phyloP scores from a whole-genome alignment of 306 rosid species.

The Cajanus cajan region DNA sequence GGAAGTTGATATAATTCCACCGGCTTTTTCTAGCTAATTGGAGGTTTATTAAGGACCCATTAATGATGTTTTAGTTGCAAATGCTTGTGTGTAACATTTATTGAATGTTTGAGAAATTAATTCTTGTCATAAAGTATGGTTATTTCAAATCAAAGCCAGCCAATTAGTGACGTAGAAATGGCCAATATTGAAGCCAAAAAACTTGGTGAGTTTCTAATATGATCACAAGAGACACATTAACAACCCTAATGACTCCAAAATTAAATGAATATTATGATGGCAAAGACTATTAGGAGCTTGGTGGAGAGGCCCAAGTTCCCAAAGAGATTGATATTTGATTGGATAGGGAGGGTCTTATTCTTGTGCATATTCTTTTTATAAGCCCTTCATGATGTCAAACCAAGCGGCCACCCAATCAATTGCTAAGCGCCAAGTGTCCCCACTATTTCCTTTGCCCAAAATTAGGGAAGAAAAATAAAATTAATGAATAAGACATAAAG shows the following conservation, averaged over 20 bases:
- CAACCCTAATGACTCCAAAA: constrained; percentile 26
- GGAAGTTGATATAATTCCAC: constrained; percentile 37
- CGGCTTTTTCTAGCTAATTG: constrained; percentile 10
- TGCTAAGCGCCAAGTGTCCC: constrained; percentile 55
- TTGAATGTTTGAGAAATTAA: constrained; percentile 14
- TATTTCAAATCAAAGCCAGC: background rate
- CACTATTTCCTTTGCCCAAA: constrained; percentile 37
- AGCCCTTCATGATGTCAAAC: constrained; percentile 48
- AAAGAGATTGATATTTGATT: constrained; percentile 82
- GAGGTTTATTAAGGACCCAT: constrained; percentile 36
- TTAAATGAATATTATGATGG: constrained; percentile 34
- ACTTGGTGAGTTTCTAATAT: background rate
- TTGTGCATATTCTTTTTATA: constrained; percentile 54
- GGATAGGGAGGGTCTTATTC: constrained; percentile 62
- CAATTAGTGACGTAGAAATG: background rate
- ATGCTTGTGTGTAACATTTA: background rate
- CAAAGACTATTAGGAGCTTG: constrained; percentile 36
- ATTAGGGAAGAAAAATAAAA: constrained; percentile 12
- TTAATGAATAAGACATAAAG: constrained; percentile 23
- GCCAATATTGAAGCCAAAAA: constrained; percentile 21
- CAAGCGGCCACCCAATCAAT: constrained; percentile 54
- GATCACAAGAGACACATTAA: constrained; percentile 13
- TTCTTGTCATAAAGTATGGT: background rate
- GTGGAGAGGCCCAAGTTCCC: constrained; percentile 96
- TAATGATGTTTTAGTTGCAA: constrained; percentile 22